Base-by-base conservation (phyloP, 495 filamentous ascomycete genomes). In the Letharia columbiana region DNA sequence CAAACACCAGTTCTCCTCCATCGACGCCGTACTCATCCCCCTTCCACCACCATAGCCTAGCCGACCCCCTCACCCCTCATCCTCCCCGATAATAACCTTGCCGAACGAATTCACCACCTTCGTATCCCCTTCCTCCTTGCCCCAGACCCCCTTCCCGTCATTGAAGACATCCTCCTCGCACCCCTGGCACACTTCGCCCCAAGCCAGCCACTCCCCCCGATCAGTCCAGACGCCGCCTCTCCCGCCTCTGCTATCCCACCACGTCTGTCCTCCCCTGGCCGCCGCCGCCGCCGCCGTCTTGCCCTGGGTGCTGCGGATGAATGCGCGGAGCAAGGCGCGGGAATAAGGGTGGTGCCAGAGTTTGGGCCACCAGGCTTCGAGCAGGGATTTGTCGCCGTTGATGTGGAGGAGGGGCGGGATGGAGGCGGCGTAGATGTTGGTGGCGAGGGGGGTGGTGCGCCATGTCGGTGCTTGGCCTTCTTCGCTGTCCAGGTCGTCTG, bases 151-250 rank as follows among this genome's bases (percentile, higher is more conserved):
- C 41, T 65, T 67, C 11, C 71, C 71, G 60, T 73, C 71, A 0
- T 15, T 60, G 67, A 87, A 86, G 2, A 85, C 69, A 23, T 77
- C 77, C 11, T 77, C 73, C 65, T 85, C 81, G 59, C 77, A 76
- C 7, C 76, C 78, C 41, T 76, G 74, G 68, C 84, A 87, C 23
- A 86, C 77, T 31, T 86, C 83, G 2, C 73, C 74, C 71, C 83
- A 82, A 2, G 73, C 75, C 65, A 86, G 68, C 83, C 84, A 88
- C 42, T 76, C 75, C 40, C 75, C 78, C 28, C 76, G 71, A 62
- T 80, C 82, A 3, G 83, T 86, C 84, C 85, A 88, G 23, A 84
- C 73, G n/a, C 85, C 85, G 2, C 83, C 84, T 33, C 76, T 76
- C 1, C 83, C 83, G 4, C 84, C 84, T 20, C 82, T 75, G 61